Evolutionary conservation across 495 filamentous ascomycete species (phyloP).

Genomic region (Achaetomiella virescens): DNA sequence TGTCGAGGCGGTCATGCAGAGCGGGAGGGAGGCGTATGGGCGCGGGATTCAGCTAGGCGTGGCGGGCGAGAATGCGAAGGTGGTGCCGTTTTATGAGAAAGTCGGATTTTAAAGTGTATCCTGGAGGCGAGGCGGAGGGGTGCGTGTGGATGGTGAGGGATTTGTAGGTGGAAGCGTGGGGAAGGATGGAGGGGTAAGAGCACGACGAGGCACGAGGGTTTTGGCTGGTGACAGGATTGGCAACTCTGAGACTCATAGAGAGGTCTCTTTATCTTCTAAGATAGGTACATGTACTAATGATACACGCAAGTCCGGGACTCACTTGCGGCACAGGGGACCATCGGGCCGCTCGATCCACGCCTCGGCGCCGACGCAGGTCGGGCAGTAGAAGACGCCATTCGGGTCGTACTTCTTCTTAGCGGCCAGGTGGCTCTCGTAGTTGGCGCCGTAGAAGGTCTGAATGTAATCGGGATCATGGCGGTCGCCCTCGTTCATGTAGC

Average conservation of each 20-base stretch:
- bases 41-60: conserved; percentile 35
- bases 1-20: conserved; percentile 28
- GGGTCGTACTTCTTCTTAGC: conserved; percentile 52
- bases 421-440: conserved; percentile 43
- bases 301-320: too few species aligned
- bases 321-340: conserved; percentile 23
- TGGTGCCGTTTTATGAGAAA: conserved; percentile 38
- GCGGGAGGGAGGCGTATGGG: conserved; percentile 19
- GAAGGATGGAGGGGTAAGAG: too few species aligned
- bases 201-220: too few species aligned
- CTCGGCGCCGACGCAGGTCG: conserved; percentile 48
- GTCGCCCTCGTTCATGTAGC: conserved; percentile 47
- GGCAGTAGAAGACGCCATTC: conserved; percentile 45
- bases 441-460: conserved; percentile 47
- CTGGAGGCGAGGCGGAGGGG: conserved; percentile 28
- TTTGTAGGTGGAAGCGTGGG: conserved; percentile 9
- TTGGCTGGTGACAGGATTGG: too few species aligned
- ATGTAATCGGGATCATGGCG: conserved; percentile 53
- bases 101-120: conserved; percentile 35
- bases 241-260: too few species aligned
- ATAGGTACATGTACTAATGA: too few species aligned
- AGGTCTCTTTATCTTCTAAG: too few species aligned
- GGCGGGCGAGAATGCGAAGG: conserved; percentile 37
- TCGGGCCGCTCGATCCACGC: conserved; percentile 34
- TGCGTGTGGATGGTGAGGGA: conserved; percentile 39